A percentile compares a stretch with the other conserved stretches of the same genome.
These are phyloP conservation scores for Irpex sp. DNA, from an alignment of 1,284 basidiomycete species.

Conservation along the genomic window DNA sequence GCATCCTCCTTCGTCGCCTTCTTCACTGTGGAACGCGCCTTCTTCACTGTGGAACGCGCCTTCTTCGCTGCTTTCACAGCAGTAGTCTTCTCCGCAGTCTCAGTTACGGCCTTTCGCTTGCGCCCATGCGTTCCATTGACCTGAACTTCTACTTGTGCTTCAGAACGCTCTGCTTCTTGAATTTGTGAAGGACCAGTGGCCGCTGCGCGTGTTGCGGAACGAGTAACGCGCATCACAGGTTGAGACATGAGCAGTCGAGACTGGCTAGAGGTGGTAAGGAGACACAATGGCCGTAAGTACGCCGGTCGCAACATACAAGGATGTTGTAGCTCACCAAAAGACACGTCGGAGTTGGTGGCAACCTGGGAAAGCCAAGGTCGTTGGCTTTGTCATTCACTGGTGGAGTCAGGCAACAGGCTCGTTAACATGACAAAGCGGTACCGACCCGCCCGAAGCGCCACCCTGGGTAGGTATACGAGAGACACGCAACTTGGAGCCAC, in stretches of 20 bases:
- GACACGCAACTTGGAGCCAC: too few species aligned
- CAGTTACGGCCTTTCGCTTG: conserved; percentile 6
- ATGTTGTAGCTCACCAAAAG: neutral
- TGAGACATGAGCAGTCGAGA: neutral
- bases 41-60: neutral
- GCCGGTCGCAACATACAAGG: neutral
- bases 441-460: too few species aligned
- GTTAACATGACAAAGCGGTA: too few species aligned
- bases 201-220: conserved; percentile 2
- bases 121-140: neutral
- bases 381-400: too few species aligned
- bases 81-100: conserved; percentile 10
- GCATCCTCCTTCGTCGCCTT: neutral
- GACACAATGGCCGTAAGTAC: neutral
- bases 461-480: too few species aligned
- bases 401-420: too few species aligned
- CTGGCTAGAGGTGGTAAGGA: neutral
- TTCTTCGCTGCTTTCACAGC: neutral
- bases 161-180: neutral
- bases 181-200: neutral
- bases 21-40: neutral
- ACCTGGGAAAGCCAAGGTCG: neutral
- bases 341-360: neutral
- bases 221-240: neutral
- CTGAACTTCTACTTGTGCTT: neutral